A percentile compares a stretch with the other conserved stretches of the same genome.
phyloP scores from a whole-genome alignment of 257 asterid genomes.

The Fraxinus anomala region DNA sequence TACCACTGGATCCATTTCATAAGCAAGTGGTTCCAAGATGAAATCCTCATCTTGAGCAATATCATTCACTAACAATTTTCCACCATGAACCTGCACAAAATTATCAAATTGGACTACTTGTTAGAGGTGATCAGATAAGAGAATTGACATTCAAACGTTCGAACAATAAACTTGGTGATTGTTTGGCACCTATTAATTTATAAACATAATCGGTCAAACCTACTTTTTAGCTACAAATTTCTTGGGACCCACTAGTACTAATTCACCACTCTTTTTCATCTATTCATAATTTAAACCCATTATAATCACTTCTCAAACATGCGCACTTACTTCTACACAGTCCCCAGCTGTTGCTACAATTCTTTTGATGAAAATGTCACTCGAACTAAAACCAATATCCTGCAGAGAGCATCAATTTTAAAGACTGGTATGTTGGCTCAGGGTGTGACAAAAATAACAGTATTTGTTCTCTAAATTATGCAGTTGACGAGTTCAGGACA shows the following conservation, averaged over 20 bases:
- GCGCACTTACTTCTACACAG: constrained; percentile 59
- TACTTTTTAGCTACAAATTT: too few species aligned
- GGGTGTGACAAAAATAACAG: constrained; percentile 5
- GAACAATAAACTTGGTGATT: constrained; percentile 12
- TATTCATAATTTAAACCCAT: too few species aligned
- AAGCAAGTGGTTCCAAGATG: constrained; percentile 81
- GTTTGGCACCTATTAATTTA: too few species aligned
- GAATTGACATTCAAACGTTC: constrained; percentile 10
- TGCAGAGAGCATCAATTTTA: constrained; percentile 37
- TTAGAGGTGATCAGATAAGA: constrained; percentile 8
- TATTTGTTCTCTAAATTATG: neutral
- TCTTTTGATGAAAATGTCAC: constrained; percentile 84
- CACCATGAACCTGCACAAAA: constrained; percentile 62
- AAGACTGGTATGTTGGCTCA: constrained; percentile 14
- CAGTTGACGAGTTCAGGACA: constrained; percentile 5
- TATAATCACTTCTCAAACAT: too few species aligned
- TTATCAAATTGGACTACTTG: constrained; percentile 20
- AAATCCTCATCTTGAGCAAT: constrained; percentile 76
- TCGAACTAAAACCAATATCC: constrained; percentile 67
- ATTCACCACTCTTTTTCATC: too few species aligned
- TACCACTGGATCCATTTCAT: constrained; percentile 89
- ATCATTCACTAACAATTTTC: constrained; percentile 74
- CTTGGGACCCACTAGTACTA: too few species aligned
- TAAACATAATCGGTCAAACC: too few species aligned
- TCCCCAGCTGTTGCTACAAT: constrained; percentile 93